Conservation (phyloP, 345 rosid species). For the Euphorbia lathyris region DNA sequence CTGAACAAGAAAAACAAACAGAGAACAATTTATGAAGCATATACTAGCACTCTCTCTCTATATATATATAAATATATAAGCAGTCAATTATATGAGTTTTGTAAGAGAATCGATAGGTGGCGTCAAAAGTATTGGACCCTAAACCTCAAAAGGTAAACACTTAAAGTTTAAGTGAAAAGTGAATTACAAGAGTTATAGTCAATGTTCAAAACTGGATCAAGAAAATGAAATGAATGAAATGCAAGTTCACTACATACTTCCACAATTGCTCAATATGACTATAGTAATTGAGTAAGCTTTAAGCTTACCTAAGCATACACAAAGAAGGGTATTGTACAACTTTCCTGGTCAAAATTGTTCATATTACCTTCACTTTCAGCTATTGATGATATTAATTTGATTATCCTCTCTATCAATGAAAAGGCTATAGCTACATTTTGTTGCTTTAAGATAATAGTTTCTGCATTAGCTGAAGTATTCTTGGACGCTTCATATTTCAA, state of each 20-base stretch:
- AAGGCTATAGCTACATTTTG: slow-evolving; percentile 55
- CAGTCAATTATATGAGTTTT: too few species aligned
- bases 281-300: background rate
- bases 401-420: slow-evolving; percentile 82
- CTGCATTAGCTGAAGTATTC: slow-evolving; percentile 44
- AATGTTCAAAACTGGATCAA: too few species aligned
- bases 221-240: too few species aligned
- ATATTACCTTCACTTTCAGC: slow-evolving; percentile 57
- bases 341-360: background rate
- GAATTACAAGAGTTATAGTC: too few species aligned
- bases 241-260: too few species aligned
- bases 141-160: too few species aligned
- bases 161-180: too few species aligned
- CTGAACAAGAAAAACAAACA: background rate
- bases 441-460: slow-evolving; percentile 52
- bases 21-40: background rate
- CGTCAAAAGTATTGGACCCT: too few species aligned
- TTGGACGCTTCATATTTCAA: slow-evolving; percentile 75
- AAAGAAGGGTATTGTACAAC: background rate
- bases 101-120: too few species aligned
- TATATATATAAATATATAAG: too few species aligned
- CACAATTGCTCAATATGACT: too few species aligned
- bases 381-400: slow-evolving; percentile 50
- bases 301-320: background rate
- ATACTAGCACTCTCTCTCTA: too few species aligned